These are phyloP conservation scores for Proliferodiscus dingleyae DNA, from an alignment of 2,329 filamentous ascomycete genomes.

Conservation along the genomic window DNA sequence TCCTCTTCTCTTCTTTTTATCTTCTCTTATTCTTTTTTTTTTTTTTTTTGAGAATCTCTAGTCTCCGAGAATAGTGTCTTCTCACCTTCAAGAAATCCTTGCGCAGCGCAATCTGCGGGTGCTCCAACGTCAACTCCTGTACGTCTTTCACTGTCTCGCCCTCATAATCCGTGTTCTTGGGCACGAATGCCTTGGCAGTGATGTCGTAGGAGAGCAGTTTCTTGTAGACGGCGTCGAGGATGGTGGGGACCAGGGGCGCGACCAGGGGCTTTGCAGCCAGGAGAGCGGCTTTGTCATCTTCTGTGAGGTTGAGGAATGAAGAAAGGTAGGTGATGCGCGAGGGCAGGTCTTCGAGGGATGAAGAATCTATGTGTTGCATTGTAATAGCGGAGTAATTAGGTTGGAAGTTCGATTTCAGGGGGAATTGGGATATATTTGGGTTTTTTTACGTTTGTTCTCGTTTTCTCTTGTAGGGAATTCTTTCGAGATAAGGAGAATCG, in stretches of 20 bases:
- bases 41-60: no score
- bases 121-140: conserved; percentile 50
- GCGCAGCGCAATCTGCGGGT: conserved; percentile 69
- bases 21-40: no score
- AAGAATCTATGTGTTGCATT: conserved; percentile 29
- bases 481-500: neutral
- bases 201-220: conserved; percentile 79
- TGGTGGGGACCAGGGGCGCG: conserved; percentile 65
- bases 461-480: neutral
- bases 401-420: neutral
- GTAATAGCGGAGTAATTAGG: neutral
- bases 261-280: conserved; percentile 28
- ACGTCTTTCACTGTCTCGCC: conserved; percentile 60
- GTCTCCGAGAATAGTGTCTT: conserved; percentile 9
- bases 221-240: conserved; percentile 81
- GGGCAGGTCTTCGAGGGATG: conserved; percentile 24
- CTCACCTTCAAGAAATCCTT: conserved; percentile 61
- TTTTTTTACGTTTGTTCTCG: neutral
- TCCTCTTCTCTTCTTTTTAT: no score
- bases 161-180: conserved; percentile 58
- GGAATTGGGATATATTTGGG: neutral
- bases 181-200: conserved; percentile 71
- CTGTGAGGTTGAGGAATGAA: conserved; percentile 26
- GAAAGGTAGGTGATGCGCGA: conserved; percentile 25
- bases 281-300: conserved; percentile 28